Evolutionary conservation across 148 eudicot species (phyloP).

Genomic region (Pouteria glomerata): DNA sequence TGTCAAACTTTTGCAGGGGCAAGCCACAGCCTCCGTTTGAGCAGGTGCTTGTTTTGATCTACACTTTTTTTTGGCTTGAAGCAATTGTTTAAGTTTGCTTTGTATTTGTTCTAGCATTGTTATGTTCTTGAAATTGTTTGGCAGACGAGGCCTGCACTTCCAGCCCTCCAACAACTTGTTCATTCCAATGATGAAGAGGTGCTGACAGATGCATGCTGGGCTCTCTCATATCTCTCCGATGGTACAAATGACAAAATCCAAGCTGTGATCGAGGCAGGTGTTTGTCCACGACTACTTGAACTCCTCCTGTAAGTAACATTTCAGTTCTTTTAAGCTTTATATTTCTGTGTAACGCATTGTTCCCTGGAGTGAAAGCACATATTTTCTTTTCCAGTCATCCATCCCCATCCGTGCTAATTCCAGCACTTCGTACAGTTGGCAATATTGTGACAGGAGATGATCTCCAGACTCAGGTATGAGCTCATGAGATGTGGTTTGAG

Average conservation of each 20-base stretch:
- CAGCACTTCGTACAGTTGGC: slow-evolving; percentile 37
- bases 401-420: slow-evolving; percentile 31
- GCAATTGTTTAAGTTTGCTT: background rate
- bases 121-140: background rate
- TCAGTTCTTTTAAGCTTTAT: background rate
- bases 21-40: slow-evolving; percentile 41
- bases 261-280: slow-evolving; percentile 3
- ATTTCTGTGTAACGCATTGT: background rate
- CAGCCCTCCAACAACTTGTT: background rate
- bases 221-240: slow-evolving; percentile 6
- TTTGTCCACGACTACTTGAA: slow-evolving; percentile 5
- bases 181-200: slow-evolving; percentile 8
- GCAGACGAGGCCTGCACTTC: slow-evolving; percentile 9
- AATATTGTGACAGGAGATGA: slow-evolving; percentile 42
- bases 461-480: slow-evolving; percentile 34
- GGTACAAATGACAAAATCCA: slow-evolving; percentile 12
- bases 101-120: background rate
- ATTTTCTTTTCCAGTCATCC: slow-evolving; percentile 23
- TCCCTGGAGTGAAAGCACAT: background rate
- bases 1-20: slow-evolving; percentile 39
- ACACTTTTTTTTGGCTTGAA: background rate
- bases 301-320: slow-evolving; percentile 4
- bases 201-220: slow-evolving; percentile 1
- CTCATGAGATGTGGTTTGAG: background rate
- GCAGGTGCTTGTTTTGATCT: slow-evolving; percentile 21